phyloP scores from a whole-genome alignment of 2,329 filamentous ascomycete genomes.

The Metarhizium album region DNA sequence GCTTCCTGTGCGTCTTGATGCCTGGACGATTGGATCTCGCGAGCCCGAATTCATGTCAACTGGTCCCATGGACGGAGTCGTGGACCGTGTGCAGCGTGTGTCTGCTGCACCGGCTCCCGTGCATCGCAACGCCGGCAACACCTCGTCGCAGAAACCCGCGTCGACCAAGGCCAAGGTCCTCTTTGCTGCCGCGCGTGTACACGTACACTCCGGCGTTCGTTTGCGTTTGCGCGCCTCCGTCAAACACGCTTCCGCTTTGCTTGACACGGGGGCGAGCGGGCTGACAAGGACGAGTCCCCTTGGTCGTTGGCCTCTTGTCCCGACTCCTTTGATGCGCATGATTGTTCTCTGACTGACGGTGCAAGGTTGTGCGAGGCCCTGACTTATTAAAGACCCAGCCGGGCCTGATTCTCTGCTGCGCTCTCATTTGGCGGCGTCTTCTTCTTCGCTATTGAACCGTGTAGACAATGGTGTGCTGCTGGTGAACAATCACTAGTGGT shows the following conservation, averaged over 20 bases:
- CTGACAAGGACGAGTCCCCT: not conserved
- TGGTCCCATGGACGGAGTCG: too few species aligned
- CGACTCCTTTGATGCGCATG: not conserved
- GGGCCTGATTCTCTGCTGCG: not conserved
- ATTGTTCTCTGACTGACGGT: not conserved
- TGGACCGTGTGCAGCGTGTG: too few species aligned
- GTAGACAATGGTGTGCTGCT: constrained; percentile 2
- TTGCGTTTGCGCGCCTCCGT: not conserved
- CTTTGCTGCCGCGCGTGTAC: not conserved
- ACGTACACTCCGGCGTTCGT: not conserved
- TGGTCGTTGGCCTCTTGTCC: constrained; percentile 1
- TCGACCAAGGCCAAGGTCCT: not conserved
- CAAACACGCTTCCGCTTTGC: constrained; percentile 1
- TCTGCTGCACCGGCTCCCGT: too few species aligned
- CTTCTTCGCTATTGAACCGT: not conserved
- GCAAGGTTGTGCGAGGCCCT: not conserved
- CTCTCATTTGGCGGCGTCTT: too few species aligned
- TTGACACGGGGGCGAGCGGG: not conserved
- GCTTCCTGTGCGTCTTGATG: not conserved
- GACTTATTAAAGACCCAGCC: constrained; percentile 1
- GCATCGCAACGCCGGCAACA: too few species aligned
- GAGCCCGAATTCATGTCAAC: too few species aligned
- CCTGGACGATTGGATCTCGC: not conserved
- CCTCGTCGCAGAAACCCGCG: not conserved
- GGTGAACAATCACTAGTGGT: not conserved